Conservation (phyloP, 495 filamentous ascomycete genomes). For the Penicillium samsonianum region DNA sequence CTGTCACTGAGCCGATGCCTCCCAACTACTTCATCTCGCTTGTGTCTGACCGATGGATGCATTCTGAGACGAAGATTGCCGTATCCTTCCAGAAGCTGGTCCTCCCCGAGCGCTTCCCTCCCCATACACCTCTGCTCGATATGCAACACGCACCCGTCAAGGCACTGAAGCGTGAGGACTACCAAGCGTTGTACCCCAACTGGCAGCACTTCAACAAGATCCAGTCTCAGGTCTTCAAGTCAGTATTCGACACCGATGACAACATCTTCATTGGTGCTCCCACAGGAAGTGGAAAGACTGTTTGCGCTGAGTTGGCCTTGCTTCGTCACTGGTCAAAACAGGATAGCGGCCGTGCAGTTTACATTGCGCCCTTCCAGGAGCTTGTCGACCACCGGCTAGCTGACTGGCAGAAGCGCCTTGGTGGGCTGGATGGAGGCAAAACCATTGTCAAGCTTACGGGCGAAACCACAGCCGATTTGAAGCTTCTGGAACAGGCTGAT, state of each 20-base stretch:
- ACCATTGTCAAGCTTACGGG: conserved; percentile 92
- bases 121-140: conserved; percentile 87
- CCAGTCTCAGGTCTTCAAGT: conserved; percentile 95
- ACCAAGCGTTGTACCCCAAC: conserved; percentile 74
- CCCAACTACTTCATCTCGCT: conserved; percentile 97
- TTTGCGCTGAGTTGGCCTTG: conserved; percentile 93
- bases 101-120: conserved; percentile 91
- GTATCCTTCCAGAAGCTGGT: conserved; percentile 94
- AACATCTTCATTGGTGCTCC: conserved; percentile 90
- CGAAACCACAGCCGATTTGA: conserved; percentile 88
- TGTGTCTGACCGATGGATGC: conserved; percentile 96
- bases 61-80: conserved; percentile 89
- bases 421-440: conserved; percentile 77
- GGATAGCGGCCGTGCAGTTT: conserved; percentile 76
- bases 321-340: conserved; percentile 80
- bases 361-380: conserved; percentile 95
- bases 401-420: conserved; percentile 81
- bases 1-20: conserved; percentile 96
- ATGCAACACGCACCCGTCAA: conserved; percentile 87
- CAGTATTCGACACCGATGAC: conserved; percentile 83
- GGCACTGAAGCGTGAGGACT: conserved; percentile 85
- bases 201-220: conserved; percentile 95
- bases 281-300: conserved; percentile 92
- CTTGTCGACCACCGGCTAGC: conserved; percentile 76
- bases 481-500: conserved; percentile 84